Evolutionary conservation across 169 alveolate genomes (phyloP), one percentile per base, ranked within the genome.

Genomic region (Theileria annulata): DNA sequence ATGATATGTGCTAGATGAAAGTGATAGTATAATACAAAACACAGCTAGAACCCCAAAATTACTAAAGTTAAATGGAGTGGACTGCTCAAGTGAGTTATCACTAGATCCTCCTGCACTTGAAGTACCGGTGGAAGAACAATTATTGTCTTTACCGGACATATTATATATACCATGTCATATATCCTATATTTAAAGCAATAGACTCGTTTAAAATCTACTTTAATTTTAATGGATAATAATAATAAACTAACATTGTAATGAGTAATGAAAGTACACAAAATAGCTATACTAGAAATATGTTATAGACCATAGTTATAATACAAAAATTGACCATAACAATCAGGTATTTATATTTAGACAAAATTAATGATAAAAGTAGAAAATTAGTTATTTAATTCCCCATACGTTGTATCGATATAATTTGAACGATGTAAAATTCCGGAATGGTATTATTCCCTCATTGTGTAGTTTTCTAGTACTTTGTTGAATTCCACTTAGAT

Each of bases 1-100:
- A 64, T 81, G 74, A 66, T 81, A 81, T 68, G 75, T 51, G 73
- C 88, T 81, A 5, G 85, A 75, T 21, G 88, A 54, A 21, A 81
- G 47, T 54, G 75, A 60, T 13, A 81, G 69, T n/a, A 77, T 69
- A 28, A 79, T 19, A 63, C 87, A 79, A 27, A 74, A 76, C 70
- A 79, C 3, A 1, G n/a, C 21, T 30, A 79, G 67, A 4, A 72
- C 68, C 19, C 58, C 81, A 13, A 51, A 68, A 56, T 58, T 56
- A 48, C 77, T 54, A 25, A 79, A 31, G 12, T 77, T 77, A 58
- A 37, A 79, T 19, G 87, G 87, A 0, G 35, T 28, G 0, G 87
- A 68, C 35, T 79, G 87, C 54, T 59, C 47, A 51, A 30, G 48
- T 23, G 71, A 42, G 35, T 3, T 51, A 8, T 8, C 47, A 3